Evolutionary conservation across 495 filamentous ascomycete species (phyloP).

Genomic region (Aspergillus biplanus): DNA sequence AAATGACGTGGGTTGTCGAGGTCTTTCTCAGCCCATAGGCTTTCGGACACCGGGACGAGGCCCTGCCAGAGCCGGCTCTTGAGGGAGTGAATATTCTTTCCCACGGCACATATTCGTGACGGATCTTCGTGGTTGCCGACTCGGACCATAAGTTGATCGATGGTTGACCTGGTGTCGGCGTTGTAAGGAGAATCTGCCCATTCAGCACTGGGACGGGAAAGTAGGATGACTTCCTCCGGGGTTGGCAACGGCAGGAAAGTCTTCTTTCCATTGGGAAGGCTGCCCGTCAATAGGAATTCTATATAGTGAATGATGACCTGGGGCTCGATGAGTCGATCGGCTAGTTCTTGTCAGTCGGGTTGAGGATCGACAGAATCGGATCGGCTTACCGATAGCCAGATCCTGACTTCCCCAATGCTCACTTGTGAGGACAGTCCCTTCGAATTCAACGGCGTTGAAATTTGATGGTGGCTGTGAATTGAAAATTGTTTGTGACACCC

Average conservation of each 20-base stretch:
- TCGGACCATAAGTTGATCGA: conserved; percentile 16
- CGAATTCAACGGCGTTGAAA: not conserved
- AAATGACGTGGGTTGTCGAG: conserved; percentile 33
- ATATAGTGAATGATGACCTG: conserved; percentile 25
- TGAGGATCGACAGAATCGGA: not conserved
- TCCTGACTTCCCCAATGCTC: not conserved
- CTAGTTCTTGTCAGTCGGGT: not conserved
- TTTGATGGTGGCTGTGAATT: not conserved
- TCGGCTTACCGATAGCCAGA: not conserved
- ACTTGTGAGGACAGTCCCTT: not conserved
- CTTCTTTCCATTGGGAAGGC: conserved; percentile 18
- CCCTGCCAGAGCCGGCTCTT: conserved; percentile 38
- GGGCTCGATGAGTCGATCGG: conserved; percentile 27
- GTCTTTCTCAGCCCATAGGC: conserved; percentile 35
- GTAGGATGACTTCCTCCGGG: not conserved
- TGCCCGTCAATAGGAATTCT: conserved; percentile 11
- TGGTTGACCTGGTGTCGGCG: conserved; percentile 7
- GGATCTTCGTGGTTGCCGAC: conserved; percentile 24
- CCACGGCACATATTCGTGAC: conserved; percentile 23
- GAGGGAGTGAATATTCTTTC: conserved; percentile 33
- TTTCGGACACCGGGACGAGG: conserved; percentile 33
- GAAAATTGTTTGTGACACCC: too few species aligned
- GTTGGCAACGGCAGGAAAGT: not conserved
- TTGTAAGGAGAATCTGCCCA: not conserved
- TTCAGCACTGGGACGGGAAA: not conserved